Evolutionary conservation across 148 eudicot genomes (phyloP).

Genomic region (Pharnaceum exiguum): DNA sequence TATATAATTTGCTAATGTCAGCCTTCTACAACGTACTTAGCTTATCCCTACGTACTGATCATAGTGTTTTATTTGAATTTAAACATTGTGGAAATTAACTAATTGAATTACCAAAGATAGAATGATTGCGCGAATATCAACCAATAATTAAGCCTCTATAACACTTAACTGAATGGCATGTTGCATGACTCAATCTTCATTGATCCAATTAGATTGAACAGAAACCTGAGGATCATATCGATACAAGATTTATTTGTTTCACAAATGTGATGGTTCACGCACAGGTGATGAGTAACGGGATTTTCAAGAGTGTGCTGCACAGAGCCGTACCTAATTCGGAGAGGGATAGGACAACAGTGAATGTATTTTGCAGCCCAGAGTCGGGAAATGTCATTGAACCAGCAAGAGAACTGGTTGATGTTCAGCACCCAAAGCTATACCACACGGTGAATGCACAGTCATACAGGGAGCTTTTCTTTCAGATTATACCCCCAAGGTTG

Average conservation of each 20-base stretch:
- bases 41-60: too few relatives aligned
- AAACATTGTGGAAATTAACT: too few relatives aligned
- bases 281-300: constrained; percentile 33
- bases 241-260: too few relatives aligned
- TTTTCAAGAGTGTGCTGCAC: constrained; percentile 25
- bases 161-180: too few relatives aligned
- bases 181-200: too few relatives aligned
- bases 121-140: too few relatives aligned
- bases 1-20: too few relatives aligned
- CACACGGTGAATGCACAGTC: constrained; percentile 15
- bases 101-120: too few relatives aligned
- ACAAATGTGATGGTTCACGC: not conserved
- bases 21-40: too few relatives aligned
- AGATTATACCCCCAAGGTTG: constrained; percentile 27
- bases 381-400: constrained; percentile 17
- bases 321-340: constrained; percentile 28
- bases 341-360: constrained; percentile 26
- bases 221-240: not conserved
- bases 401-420: constrained; percentile 10
- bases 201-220: too few relatives aligned
- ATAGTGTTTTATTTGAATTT: too few relatives aligned
- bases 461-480: constrained; percentile 15
- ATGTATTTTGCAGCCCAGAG: constrained; percentile 25
- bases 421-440: constrained; percentile 16
- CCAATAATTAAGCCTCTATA: too few relatives aligned